Percentiles rank a stretch among this genome's conserved stretches.
These are phyloP conservation scores for Coniochaeta ligniaria DNA, from an alignment of 2,329 filamentous ascomycete genomes.

Conservation along the genomic window DNA sequence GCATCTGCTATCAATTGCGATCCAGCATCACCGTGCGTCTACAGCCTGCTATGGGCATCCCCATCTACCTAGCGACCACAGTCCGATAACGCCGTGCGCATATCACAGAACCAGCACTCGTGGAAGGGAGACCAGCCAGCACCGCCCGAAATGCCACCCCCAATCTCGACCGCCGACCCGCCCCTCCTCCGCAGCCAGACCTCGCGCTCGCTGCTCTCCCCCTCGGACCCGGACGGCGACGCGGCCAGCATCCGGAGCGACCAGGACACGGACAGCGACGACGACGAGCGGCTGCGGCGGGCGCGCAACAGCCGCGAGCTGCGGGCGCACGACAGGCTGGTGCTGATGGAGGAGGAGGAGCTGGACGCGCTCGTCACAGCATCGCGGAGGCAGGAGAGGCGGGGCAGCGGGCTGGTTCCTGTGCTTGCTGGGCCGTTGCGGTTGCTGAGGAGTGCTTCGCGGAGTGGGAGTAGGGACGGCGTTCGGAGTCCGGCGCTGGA, in stretches of 20 bases:
- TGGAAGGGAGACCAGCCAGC: too few species aligned
- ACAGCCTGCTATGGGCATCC: too few species aligned
- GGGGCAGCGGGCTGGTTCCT: constrained; percentile 19
- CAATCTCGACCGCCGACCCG: background rate
- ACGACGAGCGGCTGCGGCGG: constrained; percentile 59
- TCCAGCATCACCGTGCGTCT: too few species aligned
- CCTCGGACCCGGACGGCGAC: constrained; percentile 60
- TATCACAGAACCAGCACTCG: too few species aligned
- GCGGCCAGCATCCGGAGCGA: constrained; percentile 61
- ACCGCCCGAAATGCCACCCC: background rate
- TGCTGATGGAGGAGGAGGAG: constrained; percentile 72
- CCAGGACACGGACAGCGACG: constrained; percentile 70
- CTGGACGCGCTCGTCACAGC: constrained; percentile 52
- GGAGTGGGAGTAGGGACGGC: constrained; percentile 28
- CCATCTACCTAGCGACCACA: too few species aligned
- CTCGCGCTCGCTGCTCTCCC: constrained; percentile 48
- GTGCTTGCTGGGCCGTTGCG: constrained; percentile 33
- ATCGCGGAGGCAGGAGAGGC: constrained; percentile 39
- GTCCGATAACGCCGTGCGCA: too few species aligned
- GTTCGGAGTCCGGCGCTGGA: constrained; percentile 39
- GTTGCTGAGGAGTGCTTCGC: constrained; percentile 35
- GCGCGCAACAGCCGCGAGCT: constrained; percentile 65
- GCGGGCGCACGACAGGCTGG: constrained; percentile 59
- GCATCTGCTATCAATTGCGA: background rate
- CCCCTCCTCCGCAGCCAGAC: background rate